Conservation (phyloP, 495 filamentous ascomycete genomes). For the Parachaetomium inaequale region DNA sequence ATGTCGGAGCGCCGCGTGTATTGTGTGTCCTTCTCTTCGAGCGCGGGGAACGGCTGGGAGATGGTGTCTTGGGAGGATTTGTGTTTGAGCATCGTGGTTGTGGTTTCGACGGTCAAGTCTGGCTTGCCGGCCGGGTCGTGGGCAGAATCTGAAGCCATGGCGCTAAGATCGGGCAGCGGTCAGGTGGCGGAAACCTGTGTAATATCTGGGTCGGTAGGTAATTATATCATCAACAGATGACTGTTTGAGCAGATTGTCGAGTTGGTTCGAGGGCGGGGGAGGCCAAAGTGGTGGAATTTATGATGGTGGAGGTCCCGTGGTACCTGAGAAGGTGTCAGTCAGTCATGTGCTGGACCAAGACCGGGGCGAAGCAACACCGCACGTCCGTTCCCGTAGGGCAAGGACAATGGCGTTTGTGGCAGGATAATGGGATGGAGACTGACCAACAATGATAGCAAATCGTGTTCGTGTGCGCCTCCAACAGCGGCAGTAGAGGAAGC, state of each 20-base stretch:
- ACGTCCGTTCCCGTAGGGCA: not conserved
- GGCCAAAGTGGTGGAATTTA: not conserved
- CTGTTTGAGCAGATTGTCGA: not conserved
- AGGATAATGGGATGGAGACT: slow-evolving; percentile 7
- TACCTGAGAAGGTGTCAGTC: slow-evolving; percentile 15
- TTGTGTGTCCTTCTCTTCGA: slow-evolving; percentile 29
- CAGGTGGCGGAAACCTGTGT: slow-evolving; percentile 1
- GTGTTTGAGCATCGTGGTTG: slow-evolving; percentile 17
- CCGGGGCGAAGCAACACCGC: slow-evolving; percentile 1
- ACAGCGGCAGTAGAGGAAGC: not conserved
- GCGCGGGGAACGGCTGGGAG: slow-evolving; percentile 22
- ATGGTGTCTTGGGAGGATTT: slow-evolving; percentile 32
- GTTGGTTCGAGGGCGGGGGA: not conserved
- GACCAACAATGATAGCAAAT: slow-evolving; percentile 13
- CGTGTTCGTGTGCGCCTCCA: not conserved
- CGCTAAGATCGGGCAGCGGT: not conserved
- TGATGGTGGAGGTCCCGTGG: not conserved
- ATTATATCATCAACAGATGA: slow-evolving; percentile 22
- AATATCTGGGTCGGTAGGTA: slow-evolving; percentile 23
- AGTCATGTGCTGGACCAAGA: not conserved
- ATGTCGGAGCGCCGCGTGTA: slow-evolving; percentile 31
- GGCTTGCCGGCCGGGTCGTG: slow-evolving; percentile 29
- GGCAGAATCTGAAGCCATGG: slow-evolving; percentile 29
- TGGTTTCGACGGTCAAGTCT: slow-evolving; percentile 35
- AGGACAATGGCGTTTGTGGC: slow-evolving; percentile 18